These are phyloP conservation scores for Lycium barbarum DNA, from an alignment of 257 asterid species.

Conservation along the genomic window DNA sequence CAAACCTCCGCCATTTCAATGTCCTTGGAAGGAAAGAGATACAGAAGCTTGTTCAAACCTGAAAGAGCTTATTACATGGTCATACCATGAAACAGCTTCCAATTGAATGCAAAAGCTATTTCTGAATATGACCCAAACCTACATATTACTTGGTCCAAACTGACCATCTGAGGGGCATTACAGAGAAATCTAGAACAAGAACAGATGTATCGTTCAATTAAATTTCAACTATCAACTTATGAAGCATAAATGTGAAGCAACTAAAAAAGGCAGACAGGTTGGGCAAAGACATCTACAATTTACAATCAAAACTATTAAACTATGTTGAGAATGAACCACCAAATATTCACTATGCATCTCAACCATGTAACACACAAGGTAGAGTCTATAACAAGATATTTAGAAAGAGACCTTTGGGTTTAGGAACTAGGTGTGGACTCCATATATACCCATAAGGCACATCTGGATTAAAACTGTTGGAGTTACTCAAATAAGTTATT, in stretches of 20 bases:
- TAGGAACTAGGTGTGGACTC: constrained; percentile 97
- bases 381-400: constrained; percentile 13
- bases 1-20: not conserved
- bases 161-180: constrained; percentile 1
- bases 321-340: not conserved
- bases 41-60: constrained; percentile 23
- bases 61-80: constrained; percentile 13
- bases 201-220: not conserved
- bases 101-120: not conserved
- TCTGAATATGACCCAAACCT: constrained; percentile 15
- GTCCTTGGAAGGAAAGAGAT: constrained; percentile 10
- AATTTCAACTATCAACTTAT: not conserved
- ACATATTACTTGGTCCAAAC: not conserved
- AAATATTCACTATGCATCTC: not conserved
- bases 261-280: not conserved
- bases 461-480: constrained; percentile 53
- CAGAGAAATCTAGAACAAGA: not conserved
- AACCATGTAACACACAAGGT: not conserved
- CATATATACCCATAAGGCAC: constrained; percentile 87
- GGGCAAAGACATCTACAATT: constrained; percentile 15
- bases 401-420: constrained; percentile 73
- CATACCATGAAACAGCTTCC: constrained; percentile 17
- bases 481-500: constrained; percentile 75
- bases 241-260: constrained; percentile 8
- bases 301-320: not conserved